Evolutionary conservation across 345 rosid species (phyloP), one percentile per base, ranked within the genome.

Genomic region (Citrus australasica): DNA sequence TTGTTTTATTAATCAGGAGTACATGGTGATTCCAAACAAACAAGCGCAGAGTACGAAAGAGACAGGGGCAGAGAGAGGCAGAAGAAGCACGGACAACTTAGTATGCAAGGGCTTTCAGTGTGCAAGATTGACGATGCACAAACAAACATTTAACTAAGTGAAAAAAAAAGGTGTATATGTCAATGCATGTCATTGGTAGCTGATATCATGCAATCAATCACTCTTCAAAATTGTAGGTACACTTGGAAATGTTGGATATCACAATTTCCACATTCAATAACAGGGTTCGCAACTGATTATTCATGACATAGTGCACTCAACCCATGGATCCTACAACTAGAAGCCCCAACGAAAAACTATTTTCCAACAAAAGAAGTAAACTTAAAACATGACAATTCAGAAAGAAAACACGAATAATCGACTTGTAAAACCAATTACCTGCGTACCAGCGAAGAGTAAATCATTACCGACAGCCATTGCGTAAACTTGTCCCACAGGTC

Each of bases 401-500:
- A 38, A 4, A 9, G 9, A 76, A 73, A 69, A 30, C 28, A 24
- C 19, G 17, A 66, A 37, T 24, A 53, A 71, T 7, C 37, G 19
- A 32, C 28, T 13, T 37, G 30, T 33, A 61, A 68, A 59, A 67
- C 60, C 4, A 14, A 71, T 83, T 78, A 94, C 99, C 92, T 97
- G 98, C 17, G 91, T 88, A 33, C 99, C 98, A 79, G 98, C 95
- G 10, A 97, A 89, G 73, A 96, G 98, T 67, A 96, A 84, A 78
- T 86, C 94, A 80, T 90, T 85, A 27, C 94, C 98, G 81, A 92
- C 98, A 75, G 88, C 98, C 82, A 97, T 70, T 48, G 98, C 81
- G 82, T 94, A 92, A 38, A 97, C 99, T 89, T 91, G 98, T 73
- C 99, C 98, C 42, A 87, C 93, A 83, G 98, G 98, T 79, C 98